Percentiles rank a stretch among this genome's conserved stretches.
These are phyloP conservation scores for Aspergillaceae sp. DNA, from an alignment of 2,329 filamentous ascomycete genomes.

Conservation along the genomic window DNA sequence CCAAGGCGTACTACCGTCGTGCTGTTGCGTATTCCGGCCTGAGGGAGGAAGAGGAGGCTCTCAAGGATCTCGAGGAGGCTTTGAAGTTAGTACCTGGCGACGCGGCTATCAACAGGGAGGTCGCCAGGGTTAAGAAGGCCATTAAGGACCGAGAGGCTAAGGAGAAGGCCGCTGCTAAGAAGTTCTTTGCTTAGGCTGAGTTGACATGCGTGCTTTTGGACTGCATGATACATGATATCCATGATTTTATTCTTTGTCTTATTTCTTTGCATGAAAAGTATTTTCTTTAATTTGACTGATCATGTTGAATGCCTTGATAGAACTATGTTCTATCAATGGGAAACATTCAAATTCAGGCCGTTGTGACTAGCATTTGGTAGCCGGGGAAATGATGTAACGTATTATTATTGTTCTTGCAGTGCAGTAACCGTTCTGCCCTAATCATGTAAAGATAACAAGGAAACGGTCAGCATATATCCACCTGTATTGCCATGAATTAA, in stretches of 20 bases:
- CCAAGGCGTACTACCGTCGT: conserved; percentile 80
- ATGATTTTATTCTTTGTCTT: conserved; percentile 15
- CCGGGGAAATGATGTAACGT: too few species aligned
- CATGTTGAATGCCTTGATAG: too few species aligned
- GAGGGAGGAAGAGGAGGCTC: conserved; percentile 77
- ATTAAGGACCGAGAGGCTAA: conserved; percentile 66
- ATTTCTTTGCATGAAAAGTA: conserved; percentile 9
- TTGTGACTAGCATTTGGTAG: too few species aligned
- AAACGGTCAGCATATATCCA: too few species aligned
- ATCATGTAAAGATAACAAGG: too few species aligned
- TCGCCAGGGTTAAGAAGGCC: conserved; percentile 68
- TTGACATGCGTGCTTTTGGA: conserved; percentile 3
- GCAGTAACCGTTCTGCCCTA: too few species aligned
- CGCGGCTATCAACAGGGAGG: conserved; percentile 63
- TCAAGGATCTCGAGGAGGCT: conserved; percentile 67
- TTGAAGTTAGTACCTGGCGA: conserved; percentile 67
- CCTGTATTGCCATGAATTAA: too few species aligned
- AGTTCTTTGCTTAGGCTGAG: conserved; percentile 62
- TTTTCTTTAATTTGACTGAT: too few species aligned
- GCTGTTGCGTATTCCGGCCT: conserved; percentile 64
- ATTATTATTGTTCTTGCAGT: too few species aligned
- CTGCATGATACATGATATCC: conserved; percentile 20
- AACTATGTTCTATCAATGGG: too few species aligned
- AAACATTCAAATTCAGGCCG: too few species aligned
- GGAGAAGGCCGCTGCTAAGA: conserved; percentile 87